A percentile compares a stretch with the other conserved stretches of the same genome.
These are phyloP conservation scores for Austropuccinia psidii DNA, from an alignment of 1,284 basidiomycete genomes.

Conservation along the genomic window DNA sequence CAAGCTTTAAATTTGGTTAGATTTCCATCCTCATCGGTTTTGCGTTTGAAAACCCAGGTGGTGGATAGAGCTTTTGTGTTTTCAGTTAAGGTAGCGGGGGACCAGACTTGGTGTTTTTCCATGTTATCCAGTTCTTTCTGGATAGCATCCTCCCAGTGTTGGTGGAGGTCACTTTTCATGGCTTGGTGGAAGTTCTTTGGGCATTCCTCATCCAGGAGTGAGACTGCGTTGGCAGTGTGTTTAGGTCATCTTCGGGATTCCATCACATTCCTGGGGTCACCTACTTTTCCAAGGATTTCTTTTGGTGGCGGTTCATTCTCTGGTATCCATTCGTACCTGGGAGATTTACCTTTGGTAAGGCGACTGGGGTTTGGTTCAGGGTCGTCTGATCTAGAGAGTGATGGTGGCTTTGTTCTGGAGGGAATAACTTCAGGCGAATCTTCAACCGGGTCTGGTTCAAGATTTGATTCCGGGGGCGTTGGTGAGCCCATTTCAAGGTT, in stretches of 20 bases:
- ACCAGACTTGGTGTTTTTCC: neutral
- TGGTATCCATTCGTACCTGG: too few relatives aligned
- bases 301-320: too few relatives aligned
- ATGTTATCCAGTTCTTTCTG: neutral
- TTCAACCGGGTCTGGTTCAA: neutral
- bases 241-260: neutral
- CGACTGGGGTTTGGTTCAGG: too few relatives aligned
- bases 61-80: neutral
- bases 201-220: neutral
- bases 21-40: neutral
- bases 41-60: too few relatives aligned
- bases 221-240: neutral
- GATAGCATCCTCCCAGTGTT: neutral
- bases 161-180: neutral
- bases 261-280: neutral
- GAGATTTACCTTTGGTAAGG: too few relatives aligned
- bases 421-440: too few relatives aligned
- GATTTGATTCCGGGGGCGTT: too few relatives aligned
- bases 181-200: slow-evolving; percentile 11
- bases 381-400: too few relatives aligned
- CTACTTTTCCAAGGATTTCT: neutral
- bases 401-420: too few relatives aligned
- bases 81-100: neutral
- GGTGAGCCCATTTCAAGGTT: too few relatives aligned
- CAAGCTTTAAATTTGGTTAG: slow-evolving; percentile 8